Evolutionary conservation across 2,329 filamentous ascomycete genomes (phyloP).

Genomic region (Blumeria graminis): DNA sequence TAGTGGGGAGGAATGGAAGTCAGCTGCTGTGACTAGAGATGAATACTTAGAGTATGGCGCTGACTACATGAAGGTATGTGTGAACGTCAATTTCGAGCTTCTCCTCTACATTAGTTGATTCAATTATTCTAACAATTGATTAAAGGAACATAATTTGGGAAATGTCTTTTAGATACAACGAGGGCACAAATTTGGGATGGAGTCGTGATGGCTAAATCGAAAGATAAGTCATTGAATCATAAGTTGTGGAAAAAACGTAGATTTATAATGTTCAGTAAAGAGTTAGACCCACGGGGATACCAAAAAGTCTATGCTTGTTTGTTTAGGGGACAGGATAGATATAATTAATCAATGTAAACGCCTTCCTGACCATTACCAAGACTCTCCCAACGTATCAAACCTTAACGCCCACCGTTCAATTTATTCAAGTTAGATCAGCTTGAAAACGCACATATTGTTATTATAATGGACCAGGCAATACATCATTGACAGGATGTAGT

Average conservation of each 20-base stretch:
- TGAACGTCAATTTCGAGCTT: background rate
- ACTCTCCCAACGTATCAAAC: background rate
- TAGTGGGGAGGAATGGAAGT: slow-evolving; percentile 29
- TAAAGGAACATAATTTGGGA: slow-evolving; percentile 40
- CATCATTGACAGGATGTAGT: slow-evolving; percentile 20
- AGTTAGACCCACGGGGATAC: too few relatives aligned
- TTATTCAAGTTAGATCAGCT: slow-evolving; percentile 34
- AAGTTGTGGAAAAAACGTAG: too few relatives aligned
- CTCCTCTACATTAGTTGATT: background rate
- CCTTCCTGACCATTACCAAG: background rate
- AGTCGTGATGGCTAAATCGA: too few relatives aligned
- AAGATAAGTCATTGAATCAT: too few relatives aligned
- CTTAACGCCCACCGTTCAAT: slow-evolving; percentile 1
- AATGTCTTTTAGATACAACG: slow-evolving; percentile 24
- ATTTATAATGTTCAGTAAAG: too few relatives aligned
- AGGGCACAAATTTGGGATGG: slow-evolving; percentile 1
- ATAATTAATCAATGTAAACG: background rate
- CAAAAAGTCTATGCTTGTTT: too few relatives aligned
- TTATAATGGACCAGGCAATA: slow-evolving; percentile 11
- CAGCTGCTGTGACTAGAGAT: slow-evolving; percentile 45
- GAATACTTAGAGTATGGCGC: slow-evolving; percentile 83
- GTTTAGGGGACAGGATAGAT: too few relatives aligned
- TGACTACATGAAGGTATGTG: slow-evolving; percentile 63
- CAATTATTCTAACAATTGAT: slow-evolving; percentile 2
- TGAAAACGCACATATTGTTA: slow-evolving; percentile 30